Evolutionary conservation across 2,329 filamentous ascomycete species (phyloP), one percentile per base, ranked within the genome.

Genomic region (Coleophoma cylindrospora): DNA sequence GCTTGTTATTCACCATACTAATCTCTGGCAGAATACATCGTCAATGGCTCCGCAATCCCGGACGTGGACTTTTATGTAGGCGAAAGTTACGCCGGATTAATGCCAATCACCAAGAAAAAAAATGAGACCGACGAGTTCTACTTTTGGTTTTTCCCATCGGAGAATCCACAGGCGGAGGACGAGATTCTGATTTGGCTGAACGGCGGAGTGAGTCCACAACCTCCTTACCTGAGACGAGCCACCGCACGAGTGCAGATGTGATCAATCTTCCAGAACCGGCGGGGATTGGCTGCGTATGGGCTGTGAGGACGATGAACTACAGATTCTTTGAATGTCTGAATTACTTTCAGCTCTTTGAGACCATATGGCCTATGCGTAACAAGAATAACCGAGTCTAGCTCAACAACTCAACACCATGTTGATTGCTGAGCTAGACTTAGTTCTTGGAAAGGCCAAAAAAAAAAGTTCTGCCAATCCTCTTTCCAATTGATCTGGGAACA

Each of bases 11-110:
- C 2, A 17, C 13, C 27, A 11, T 40, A 22, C 50, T 52, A 40
- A 49, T 33, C 12, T 47, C 11, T 47, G 14, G 32, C 53, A 84
- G 81, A 75, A 55, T 87, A 83, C 54, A 76, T 74, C 19, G 81
- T 88, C 38, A 78, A 89, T 57, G 81, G 86, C 3, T 75, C 73
- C 2, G 72, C 66, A 1, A 78, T 90, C 44, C 87, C 87, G 0
- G 83, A 88, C 15, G 81, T 90, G 0, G 63, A 76, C 22, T 91
- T 87, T 53, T 85, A 90, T 54, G 70, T 88, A 40, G 77, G 79
- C 48, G 81, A 86, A 65, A 81, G 77, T 0, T 86, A 85, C 56
- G 77, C 82, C n/a, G 83, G 83, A 15, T 63, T 79, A 15, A 63
- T 86, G 27, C 81, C 83, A 6, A 80, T 86, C 47, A 75, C 74